phyloP scores from a whole-genome alignment of 805 yeast genomes.

The Zygoascus ofunaensis region DNA sequence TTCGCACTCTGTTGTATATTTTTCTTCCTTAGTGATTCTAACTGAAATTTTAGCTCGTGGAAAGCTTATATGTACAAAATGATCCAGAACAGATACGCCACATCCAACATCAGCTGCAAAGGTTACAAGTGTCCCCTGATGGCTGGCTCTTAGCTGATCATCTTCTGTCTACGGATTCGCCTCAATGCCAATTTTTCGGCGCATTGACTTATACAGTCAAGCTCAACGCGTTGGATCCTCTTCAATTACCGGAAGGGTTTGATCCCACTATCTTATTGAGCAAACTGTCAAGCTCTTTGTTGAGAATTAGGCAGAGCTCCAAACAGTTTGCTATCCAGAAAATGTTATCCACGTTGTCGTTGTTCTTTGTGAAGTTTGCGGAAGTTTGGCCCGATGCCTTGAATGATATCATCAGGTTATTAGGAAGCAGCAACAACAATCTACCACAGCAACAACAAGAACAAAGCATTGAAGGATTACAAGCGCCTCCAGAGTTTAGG shows the following conservation, averaged over 20 bases:
- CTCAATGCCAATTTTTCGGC: conserved; percentile 55
- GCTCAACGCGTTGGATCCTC: conserved; percentile 30
- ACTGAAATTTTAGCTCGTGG: neutral
- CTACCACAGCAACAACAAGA: neutral
- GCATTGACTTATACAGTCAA: conserved; percentile 69
- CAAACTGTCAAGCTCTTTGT: conserved; percentile 19
- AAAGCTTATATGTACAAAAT: neutral
- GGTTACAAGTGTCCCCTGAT: conserved; percentile 44
- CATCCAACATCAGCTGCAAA: conserved; percentile 47
- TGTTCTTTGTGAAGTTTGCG: conserved; percentile 37
- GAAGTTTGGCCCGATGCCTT: conserved; percentile 29
- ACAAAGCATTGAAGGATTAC: neutral
- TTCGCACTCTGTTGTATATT: too few relatives aligned
- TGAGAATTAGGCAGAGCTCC: conserved; percentile 7
- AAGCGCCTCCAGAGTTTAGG: neutral
- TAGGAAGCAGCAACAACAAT: neutral
- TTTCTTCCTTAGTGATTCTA: conserved; percentile 22
- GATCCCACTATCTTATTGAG: neutral
- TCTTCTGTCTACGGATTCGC: conserved; percentile 32
- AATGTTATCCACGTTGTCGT: conserved; percentile 45
- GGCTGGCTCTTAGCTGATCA: conserved; percentile 52
- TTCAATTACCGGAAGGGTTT: conserved; percentile 1
- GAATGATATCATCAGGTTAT: neutral
- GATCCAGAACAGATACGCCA: neutral
- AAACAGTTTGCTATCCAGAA: conserved; percentile 45